Conservation (phyloP, 192 early-diverging fungal species). For the Pilobolus umbonatus region DNA sequence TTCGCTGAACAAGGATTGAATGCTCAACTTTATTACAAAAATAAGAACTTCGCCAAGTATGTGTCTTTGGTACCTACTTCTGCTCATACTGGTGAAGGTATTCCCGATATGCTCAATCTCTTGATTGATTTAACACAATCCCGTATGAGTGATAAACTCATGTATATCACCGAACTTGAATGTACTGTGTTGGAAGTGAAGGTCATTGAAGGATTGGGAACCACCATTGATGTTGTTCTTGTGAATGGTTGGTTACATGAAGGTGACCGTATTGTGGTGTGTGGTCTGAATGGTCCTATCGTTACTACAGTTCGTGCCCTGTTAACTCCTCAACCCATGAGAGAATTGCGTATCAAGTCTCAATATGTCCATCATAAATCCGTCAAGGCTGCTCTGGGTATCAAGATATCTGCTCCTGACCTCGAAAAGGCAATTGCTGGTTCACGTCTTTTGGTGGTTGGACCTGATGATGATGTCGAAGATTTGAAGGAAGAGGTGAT, state of each 20-base stretch:
- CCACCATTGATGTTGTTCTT: slow-evolving; percentile 94
- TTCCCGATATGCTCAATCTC: slow-evolving; percentile 94
- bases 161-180: slow-evolving; percentile 95
- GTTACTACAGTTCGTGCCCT: slow-evolving; percentile 89
- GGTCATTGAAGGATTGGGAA: slow-evolving; percentile 97
- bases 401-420: slow-evolving; percentile 93
- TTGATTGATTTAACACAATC: slow-evolving; percentile 89
- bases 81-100: slow-evolving; percentile 96
- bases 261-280: slow-evolving; percentile 93
- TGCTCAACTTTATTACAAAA: slow-evolving; percentile 87
- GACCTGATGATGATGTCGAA: slow-evolving; percentile 95
- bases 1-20: slow-evolving; percentile 98
- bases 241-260: slow-evolving; percentile 93
- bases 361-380: slow-evolving; percentile 93
- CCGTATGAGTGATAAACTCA: slow-evolving; percentile 90
- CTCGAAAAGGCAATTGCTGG: slow-evolving; percentile 97
- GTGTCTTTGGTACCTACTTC: slow-evolving; percentile 97
- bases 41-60: slow-evolving; percentile 91
- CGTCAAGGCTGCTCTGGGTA: slow-evolving; percentile 94
- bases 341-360: slow-evolving; percentile 95
- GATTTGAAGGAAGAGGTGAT: slow-evolving; percentile 94
- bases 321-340: slow-evolving; percentile 98
- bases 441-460: slow-evolving; percentile 87
- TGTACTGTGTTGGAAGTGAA: slow-evolving; percentile 99
- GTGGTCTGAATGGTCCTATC: slow-evolving; percentile 93